phyloP scores from a whole-genome alignment of 352 stramenopile species.

The Phytophthora nicotianae region DNA sequence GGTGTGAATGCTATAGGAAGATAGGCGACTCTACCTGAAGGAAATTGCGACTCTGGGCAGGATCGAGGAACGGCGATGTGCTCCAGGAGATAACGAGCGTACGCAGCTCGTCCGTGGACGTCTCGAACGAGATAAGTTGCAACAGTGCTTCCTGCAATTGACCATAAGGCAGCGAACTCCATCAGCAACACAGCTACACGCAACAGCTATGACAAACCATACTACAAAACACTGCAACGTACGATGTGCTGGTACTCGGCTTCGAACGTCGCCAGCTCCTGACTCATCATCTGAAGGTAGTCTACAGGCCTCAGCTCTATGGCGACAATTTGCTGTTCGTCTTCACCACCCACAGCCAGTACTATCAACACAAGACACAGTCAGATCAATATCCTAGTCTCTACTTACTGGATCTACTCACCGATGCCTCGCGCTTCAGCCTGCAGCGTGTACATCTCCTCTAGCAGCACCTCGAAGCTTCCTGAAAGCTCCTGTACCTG shows the following conservation, averaged over 20 bases:
- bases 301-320: slow-evolving; percentile 51
- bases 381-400: background rate
- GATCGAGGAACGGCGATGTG: slow-evolving; percentile 78
- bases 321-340: slow-evolving; percentile 9
- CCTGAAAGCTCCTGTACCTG: slow-evolving; percentile 57
- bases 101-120: slow-evolving; percentile 67
- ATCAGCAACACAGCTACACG: background rate
- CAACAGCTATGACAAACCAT: background rate
- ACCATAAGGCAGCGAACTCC: slow-evolving; percentile 4
- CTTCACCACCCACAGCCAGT: background rate
- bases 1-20: background rate
- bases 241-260: slow-evolving; percentile 86
- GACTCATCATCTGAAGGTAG: slow-evolving; percentile 74
- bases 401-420: slow-evolving; percentile 19
- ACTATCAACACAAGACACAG: slow-evolving; percentile 18
- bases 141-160: slow-evolving; percentile 60
- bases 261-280: slow-evolving; percentile 75
- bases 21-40: slow-evolving; percentile 44
- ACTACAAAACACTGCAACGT: no score
- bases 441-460: slow-evolving; percentile 66
- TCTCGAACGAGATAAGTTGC: slow-evolving; percentile 70
- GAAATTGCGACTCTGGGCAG: slow-evolving; percentile 49
- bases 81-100: slow-evolving; percentile 86
- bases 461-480: slow-evolving; percentile 57
- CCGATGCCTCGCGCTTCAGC: slow-evolving; percentile 39